Evolutionary conservation across 345 rosid species (phyloP), one percentile per base, ranked within the genome.

Genomic region (Populus tremula): DNA sequence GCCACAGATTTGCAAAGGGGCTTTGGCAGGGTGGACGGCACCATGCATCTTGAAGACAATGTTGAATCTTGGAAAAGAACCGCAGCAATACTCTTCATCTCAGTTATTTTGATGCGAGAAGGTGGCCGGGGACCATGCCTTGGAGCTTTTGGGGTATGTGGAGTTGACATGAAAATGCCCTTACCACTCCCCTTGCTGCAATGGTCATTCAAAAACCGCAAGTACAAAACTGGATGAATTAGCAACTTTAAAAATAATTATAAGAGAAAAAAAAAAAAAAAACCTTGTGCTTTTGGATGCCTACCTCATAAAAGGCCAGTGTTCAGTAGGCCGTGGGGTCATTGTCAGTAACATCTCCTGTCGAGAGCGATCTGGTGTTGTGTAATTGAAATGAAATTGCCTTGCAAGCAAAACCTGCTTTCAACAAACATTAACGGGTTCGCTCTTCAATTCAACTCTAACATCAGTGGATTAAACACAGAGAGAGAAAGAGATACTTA

Each of bases 121-220:
- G 98, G 94, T 70, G 97, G 98, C 9, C 98, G 86, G 56, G 96
- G 99, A 80, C 96, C 97, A 77, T 93, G 97, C 82, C 87, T 89
- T 70, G 98, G 99, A 73, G 99, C 98, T 86, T 90, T 91, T 27
- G 96, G 98, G 38, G 99, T 91, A 72, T 87, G 90, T 36, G 97
- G 98, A 76, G 92, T 91, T 16, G 84, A 56, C 73, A 81, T 29
- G 54, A 85, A 78, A 71, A 64, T 72, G 36, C 86, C 79, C 76
- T 83, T 92, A 5, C 88, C 91, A 77, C 90, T 94, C 66, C 85
- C 91, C 85, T 83, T 93, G 91, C 94, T 89, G 90, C 74, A 78
- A 61, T 71, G 1, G 68, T 31, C 43, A 75, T 25, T 50, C 69
- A 49, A 71, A 27, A 74, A 31, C 0, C 0, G 10, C 1, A 27